A percentile compares a stretch with the other conserved stretches of the same genome.
These are phyloP conservation scores for Chenopodium quinoa DNA, from an alignment of 148 eudicot species.

Conservation along the genomic window DNA sequence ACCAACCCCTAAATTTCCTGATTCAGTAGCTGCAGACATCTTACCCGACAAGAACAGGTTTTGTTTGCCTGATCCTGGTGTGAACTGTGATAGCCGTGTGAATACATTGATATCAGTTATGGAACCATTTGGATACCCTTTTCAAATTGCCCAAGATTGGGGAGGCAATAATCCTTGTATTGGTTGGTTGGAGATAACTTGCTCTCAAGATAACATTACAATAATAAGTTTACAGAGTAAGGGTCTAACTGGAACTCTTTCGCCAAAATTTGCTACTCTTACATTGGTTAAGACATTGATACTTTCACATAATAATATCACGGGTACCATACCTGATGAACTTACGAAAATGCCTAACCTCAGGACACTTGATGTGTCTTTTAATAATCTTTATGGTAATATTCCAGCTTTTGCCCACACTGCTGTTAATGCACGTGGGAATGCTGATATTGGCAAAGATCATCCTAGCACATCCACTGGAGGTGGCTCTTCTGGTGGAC, in stretches of 20 bases:
- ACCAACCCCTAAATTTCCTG: constrained; percentile 47
- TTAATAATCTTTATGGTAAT: constrained; percentile 56
- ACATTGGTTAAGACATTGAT: constrained; percentile 47
- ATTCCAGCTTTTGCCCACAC: constrained; percentile 51
- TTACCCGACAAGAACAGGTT: constrained; percentile 46
- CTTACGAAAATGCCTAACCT: constrained; percentile 58
- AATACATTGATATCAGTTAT: constrained; percentile 46
- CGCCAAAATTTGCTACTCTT: constrained; percentile 54
- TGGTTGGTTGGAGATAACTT: constrained; percentile 54
- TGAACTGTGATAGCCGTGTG: constrained; percentile 55
- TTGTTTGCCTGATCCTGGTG: constrained; percentile 54
- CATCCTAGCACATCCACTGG: constrained; percentile 33
- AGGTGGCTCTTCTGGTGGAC: constrained; percentile 20
- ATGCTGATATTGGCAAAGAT: constrained; percentile 55
- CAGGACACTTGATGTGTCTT: constrained; percentile 52
- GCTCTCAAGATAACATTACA: constrained; percentile 53
- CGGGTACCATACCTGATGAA: constrained; percentile 65
- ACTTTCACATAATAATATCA: constrained; percentile 58
- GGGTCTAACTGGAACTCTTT: constrained; percentile 60
- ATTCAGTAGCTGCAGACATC: constrained; percentile 43
- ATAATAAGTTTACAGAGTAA: constrained; percentile 44
- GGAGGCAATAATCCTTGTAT: constrained; percentile 67
- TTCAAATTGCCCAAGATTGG: constrained; percentile 55
- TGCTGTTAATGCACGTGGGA: constrained; percentile 42
- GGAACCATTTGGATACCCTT: constrained; percentile 62